phyloP scores from a whole-genome alignment of 148 eudicot genomes.

The Chenopodium formosanum region DNA sequence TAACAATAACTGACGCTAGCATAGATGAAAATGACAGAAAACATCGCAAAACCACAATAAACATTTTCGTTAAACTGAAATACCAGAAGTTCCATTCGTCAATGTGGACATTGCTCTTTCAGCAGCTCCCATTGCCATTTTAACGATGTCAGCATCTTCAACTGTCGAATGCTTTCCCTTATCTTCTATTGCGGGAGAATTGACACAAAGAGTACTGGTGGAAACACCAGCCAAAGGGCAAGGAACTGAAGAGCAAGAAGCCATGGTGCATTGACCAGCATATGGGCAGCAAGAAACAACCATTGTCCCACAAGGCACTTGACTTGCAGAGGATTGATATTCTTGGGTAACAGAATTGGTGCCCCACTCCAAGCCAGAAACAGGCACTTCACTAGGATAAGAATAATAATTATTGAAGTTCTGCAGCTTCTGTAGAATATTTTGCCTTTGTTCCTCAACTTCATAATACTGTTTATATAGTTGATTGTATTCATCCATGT shows the following conservation, averaged over 20 bases:
- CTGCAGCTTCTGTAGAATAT: constrained; percentile 68
- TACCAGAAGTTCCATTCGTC: constrained; percentile 44
- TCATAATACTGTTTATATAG: constrained; percentile 66
- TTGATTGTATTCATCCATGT: constrained; percentile 50
- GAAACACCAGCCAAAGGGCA: constrained; percentile 37
- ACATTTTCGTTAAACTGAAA: constrained; percentile 9
- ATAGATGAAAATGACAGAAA: background rate
- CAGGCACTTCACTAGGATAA: constrained; percentile 36
- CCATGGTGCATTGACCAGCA: constrained; percentile 46
- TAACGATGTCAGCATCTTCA: constrained; percentile 46
- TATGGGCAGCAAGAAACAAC: constrained; percentile 46
- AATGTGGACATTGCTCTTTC: constrained; percentile 63
- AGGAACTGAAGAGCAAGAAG: constrained; percentile 40
- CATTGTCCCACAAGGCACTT: constrained; percentile 34
- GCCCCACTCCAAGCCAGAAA: constrained; percentile 36
- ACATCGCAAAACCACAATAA: background rate
- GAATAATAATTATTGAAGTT: constrained; percentile 40
- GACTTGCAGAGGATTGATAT: constrained; percentile 39
- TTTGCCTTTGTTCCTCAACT: constrained; percentile 74
- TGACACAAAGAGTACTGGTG: constrained; percentile 24
- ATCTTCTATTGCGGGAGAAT: constrained; percentile 30
- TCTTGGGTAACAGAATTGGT: constrained; percentile 37
- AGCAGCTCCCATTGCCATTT: constrained; percentile 65
- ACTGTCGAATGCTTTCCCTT: constrained; percentile 24
- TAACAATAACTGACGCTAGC: background rate